These are phyloP conservation scores for Colletotrichum tropicicola DNA, from an alignment of 2,329 filamentous ascomycete genomes.

Conservation along the genomic window DNA sequence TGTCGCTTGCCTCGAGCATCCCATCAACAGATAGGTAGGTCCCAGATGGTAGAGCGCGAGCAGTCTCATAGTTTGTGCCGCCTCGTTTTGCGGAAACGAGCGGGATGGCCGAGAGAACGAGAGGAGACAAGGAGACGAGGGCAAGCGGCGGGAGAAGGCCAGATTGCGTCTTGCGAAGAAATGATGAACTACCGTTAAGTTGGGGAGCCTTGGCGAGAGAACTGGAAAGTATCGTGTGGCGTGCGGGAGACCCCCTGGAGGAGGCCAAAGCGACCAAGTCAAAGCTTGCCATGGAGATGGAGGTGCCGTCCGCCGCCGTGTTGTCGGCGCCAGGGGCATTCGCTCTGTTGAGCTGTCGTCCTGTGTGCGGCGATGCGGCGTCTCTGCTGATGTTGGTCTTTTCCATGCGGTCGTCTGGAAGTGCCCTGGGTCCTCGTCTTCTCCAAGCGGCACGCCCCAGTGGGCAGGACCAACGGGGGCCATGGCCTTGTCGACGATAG, in stretches of 20 bases:
- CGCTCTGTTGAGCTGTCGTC: constrained; percentile 12
- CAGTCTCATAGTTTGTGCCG: constrained; percentile 18
- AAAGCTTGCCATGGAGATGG: constrained; percentile 30
- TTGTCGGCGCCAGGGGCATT: constrained; percentile 8
- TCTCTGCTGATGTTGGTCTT: background rate
- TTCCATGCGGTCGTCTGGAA: constrained; percentile 1
- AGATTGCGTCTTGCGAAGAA: constrained; percentile 17
- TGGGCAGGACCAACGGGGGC: background rate
- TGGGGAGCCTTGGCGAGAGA: constrained; percentile 16
- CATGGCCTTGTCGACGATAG: background rate
- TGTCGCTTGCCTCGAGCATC: constrained; percentile 2
- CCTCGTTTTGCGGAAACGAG: constrained; percentile 24
- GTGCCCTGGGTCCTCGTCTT: background rate
- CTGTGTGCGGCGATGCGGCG: constrained; percentile 13
- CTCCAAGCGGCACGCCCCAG: background rate
- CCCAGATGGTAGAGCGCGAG: background rate
- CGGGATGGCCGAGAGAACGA: constrained; percentile 1
- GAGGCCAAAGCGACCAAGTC: constrained; percentile 21
- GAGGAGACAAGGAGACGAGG: background rate
- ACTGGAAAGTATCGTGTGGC: constrained; percentile 21
- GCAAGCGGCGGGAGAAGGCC: background rate
- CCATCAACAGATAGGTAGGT: background rate
- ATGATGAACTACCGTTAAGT: constrained; percentile 20
- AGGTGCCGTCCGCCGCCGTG: constrained; percentile 5
- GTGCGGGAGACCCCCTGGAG: constrained; percentile 23